A percentile compares a stretch with the other conserved stretches of the same genome.
These are phyloP conservation scores for Zygosaccharomyces bailii DNA, from an alignment of 805 yeast genomes.

Conservation along the genomic window DNA sequence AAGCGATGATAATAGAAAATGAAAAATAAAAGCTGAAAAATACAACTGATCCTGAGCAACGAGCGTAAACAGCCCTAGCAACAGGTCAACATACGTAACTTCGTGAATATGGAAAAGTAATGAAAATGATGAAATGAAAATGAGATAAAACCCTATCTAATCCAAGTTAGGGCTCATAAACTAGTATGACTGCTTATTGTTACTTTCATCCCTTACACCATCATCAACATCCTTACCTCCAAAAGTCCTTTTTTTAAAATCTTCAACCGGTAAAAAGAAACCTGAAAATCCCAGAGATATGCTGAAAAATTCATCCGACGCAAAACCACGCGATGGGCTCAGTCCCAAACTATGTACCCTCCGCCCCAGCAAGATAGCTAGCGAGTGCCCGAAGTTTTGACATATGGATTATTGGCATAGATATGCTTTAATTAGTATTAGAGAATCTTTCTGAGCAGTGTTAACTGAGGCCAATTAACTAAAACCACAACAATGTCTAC, in stretches of 20 bases:
- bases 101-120: neutral
- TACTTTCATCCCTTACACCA: neutral
- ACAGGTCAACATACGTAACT: neutral
- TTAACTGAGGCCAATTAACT: slow-evolving; percentile 14
- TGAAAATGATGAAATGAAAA: neutral
- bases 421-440: neutral
- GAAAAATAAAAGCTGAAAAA: neutral
- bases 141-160: neutral
- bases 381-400: neutral
- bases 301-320: slow-evolving; percentile 2
- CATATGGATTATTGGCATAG: neutral
- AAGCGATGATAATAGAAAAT: neutral
- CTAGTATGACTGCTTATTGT: neutral
- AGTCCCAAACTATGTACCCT: neutral
- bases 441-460: neutral
- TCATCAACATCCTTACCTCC: neutral
- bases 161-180: neutral
- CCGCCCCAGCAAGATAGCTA: slow-evolving; percentile 2
- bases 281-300: neutral
- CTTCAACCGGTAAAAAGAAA: neutral
- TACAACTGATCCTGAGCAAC: too few species aligned
- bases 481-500: slow-evolving; percentile 61
- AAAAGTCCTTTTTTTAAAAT: too few species aligned
- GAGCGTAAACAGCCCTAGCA: too few species aligned
- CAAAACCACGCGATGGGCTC: slow-evolving; percentile 4